Evolutionary conservation across 2,329 filamentous ascomycete species (phyloP), one percentile per base, ranked within the genome.

Genomic region (Trichocomaceae sp.): DNA sequence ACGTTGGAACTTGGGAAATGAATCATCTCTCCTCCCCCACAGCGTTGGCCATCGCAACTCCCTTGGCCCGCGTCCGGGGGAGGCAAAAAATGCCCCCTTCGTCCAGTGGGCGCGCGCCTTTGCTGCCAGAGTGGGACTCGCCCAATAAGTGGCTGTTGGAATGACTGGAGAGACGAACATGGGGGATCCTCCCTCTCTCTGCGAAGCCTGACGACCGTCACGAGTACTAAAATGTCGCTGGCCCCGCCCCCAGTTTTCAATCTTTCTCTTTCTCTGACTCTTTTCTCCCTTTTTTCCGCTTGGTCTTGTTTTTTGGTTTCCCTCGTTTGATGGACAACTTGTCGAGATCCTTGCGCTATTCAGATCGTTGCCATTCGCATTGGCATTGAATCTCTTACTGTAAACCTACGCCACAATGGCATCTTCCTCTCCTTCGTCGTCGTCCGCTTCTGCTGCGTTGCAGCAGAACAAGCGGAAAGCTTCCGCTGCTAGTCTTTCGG

Each of bases 381-480:
- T 26, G 8, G 19, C 23, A 26, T 46, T 50, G 26, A 31, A 41
- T n/a, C 37, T n/a, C 15, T 50, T n/a, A 49, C 52, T n/a, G n/a
- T n/a, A n/a, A n/a, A n/a, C 50, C 52, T 26, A 23, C 22, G 19
- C 47, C 52, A 29, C 51, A 17, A 48, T 52, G 45, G 45, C 39
- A 39, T 35, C 50, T 20, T 45, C 50, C 33, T 10, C 54, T 37
- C 39, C 54, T 37, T 20, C 54, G 20, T 42, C n/a, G n/a, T n/a
- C n/a, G n/a, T n/a, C n/a, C n/a, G n/a, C 48, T 6, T 37, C 54
- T 15, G 69, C 61, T 20, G 67, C 71, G 8, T 60, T 69, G 45
- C 68, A 70, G 45, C 68, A 70, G 56, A 66, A 65, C 58, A 85
- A 84, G 71, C 77, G 82, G 59, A 83, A 83, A 63, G 77, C 79